These are phyloP conservation scores for Paspalum vaginatum DNA, from an alignment of 176 grass and related monocot genomes.

Conservation along the genomic window DNA sequence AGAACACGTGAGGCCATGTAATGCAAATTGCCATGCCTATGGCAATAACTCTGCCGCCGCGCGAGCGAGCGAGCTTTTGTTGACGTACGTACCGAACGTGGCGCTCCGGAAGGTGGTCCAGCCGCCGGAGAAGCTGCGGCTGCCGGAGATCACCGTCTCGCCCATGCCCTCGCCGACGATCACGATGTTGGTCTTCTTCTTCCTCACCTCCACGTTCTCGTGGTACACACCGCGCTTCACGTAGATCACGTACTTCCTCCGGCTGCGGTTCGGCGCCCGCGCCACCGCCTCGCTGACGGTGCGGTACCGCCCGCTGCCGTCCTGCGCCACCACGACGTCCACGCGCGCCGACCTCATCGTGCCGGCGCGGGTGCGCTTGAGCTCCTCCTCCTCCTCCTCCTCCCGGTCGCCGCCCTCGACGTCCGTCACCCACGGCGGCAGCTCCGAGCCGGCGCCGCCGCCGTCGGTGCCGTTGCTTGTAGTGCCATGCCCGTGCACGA, in stretches of 20 bases:
- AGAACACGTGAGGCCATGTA: conserved; percentile 10
- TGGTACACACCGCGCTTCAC: conserved; percentile 83
- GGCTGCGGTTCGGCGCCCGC: conserved; percentile 58
- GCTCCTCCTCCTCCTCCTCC: neutral
- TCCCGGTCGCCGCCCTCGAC: conserved; percentile 3
- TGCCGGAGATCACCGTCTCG: conserved; percentile 78
- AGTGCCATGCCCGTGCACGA: neutral
- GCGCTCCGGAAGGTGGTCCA: conserved; percentile 92
- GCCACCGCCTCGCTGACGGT: conserved; percentile 77
- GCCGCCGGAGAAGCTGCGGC: conserved; percentile 68
- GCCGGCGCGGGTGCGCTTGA: conserved; percentile 8
- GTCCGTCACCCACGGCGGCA: conserved; percentile 72
- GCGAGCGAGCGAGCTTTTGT: neutral
- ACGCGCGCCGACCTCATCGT: conserved; percentile 38
- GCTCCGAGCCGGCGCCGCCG: conserved; percentile 1
- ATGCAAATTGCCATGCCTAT: no score
- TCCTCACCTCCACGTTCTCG: conserved; percentile 90
- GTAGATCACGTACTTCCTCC: conserved; percentile 75
- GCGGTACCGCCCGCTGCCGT: conserved; percentile 79
- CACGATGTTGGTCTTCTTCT: conserved; percentile 82
- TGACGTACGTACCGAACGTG: conserved; percentile 79
- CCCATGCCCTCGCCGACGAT: conserved; percentile 82
- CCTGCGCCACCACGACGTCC: conserved; percentile 80
- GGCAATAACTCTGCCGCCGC: conserved; percentile 10
- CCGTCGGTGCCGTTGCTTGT: conserved; percentile 52